phyloP scores from a whole-genome alignment of 139 green algal species.

The Desmodesmus armatus region DNA sequence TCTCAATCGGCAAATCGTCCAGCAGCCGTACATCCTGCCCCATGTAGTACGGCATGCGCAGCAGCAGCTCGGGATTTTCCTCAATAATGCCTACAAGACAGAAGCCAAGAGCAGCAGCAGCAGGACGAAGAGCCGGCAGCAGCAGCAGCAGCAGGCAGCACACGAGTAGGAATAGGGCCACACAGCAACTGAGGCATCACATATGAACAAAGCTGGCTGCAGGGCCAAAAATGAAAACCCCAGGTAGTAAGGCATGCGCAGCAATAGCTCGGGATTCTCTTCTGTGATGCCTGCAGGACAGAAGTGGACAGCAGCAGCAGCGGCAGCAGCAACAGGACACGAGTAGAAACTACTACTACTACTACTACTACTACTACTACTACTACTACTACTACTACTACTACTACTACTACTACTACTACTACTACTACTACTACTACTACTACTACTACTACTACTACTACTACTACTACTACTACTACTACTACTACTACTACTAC shows the following conservation, averaged over 20 bases:
- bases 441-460: too few relatives aligned
- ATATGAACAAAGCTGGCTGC: neutral
- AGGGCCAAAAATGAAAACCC: neutral
- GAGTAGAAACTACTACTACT: too few relatives aligned
- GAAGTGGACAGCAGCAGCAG: neutral
- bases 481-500: too few relatives aligned
- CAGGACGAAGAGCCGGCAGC: neutral
- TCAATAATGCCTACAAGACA: constrained; percentile 33
- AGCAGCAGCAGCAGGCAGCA: neutral
- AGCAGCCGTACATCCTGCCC: neutral
- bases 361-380: too few relatives aligned
- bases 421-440: too few relatives aligned
- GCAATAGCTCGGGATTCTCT: neutral
- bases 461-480: too few relatives aligned
- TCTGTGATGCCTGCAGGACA: constrained; percentile 32
- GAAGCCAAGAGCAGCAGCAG: neutral
- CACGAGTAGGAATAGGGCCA: neutral
- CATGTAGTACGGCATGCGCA: constrained; percentile 41
- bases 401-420: too few relatives aligned
- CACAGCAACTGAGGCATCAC: neutral
- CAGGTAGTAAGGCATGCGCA: neutral
- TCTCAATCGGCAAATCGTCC: constrained; percentile 38
- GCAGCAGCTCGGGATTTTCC: constrained; percentile 18
- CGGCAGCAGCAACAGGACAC: neutral
- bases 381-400: too few relatives aligned